phyloP scores from a whole-genome alignment of 2,329 filamentous ascomycete genomes.

The Ilyonectria robusta region DNA sequence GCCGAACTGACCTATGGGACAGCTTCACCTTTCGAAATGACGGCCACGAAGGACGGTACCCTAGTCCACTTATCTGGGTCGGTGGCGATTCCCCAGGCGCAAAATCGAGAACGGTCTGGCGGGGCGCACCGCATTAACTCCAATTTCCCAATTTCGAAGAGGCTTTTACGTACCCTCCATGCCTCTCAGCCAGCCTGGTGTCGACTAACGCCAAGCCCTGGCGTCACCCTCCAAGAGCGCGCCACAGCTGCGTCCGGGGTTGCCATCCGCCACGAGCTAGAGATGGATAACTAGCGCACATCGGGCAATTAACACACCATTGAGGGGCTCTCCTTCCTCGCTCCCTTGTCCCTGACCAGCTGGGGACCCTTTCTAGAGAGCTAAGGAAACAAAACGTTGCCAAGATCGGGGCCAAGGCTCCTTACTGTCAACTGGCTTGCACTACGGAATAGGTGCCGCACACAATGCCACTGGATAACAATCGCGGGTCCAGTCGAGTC shows the following conservation, averaged over 20 bases:
- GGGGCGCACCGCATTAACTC: constrained; percentile 21
- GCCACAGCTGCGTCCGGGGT: constrained; percentile 18
- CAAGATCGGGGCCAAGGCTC: constrained; percentile 30
- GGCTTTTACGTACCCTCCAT: constrained; percentile 8
- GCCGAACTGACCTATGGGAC: constrained; percentile 4
- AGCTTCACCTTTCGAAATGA: constrained; percentile 15
- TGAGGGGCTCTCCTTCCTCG: constrained; percentile 10
- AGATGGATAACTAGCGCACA: constrained; percentile 18
- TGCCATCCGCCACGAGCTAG: constrained; percentile 15
- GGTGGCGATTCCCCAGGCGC: constrained; percentile 29
- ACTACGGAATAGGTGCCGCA: constrained; percentile 1
- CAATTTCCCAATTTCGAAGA: constrained; percentile 30
- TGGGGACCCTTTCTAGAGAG: constrained; percentile 17
- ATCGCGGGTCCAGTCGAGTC: not conserved
- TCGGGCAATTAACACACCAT: constrained; percentile 24
- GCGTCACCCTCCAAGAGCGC: constrained; percentile 3
- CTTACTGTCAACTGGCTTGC: constrained; percentile 2
- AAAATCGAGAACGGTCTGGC: constrained; percentile 29
- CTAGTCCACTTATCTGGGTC: constrained; percentile 18
- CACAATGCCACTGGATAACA: constrained; percentile 8
- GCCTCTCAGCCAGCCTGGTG: not conserved
- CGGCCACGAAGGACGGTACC: constrained; percentile 8
- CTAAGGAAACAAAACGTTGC: constrained; percentile 14
- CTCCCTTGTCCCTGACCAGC: constrained; percentile 12
- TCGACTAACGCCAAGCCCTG: constrained; percentile 9